These are phyloP conservation scores for Kalanchoe fedtschenkoi DNA, from an alignment of 164 flowering plant species.

Conservation along the genomic window DNA sequence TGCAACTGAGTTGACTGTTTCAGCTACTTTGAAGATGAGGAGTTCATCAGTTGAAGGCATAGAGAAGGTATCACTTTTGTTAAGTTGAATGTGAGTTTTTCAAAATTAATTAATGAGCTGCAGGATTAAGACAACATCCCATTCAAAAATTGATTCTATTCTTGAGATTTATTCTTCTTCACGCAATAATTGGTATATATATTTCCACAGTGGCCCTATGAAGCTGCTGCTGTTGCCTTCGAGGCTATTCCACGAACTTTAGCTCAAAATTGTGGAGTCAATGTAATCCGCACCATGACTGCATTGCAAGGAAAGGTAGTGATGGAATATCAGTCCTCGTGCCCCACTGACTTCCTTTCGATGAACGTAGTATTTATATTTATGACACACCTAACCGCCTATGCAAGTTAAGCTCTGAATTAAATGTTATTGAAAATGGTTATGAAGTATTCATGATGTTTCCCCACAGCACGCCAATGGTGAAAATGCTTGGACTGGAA, in stretches of 20 bases:
- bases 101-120: neutral
- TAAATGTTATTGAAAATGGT: neutral
- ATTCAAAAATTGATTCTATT: neutral
- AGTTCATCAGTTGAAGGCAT: conserved; percentile 86
- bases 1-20: conserved; percentile 89
- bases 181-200: neutral
- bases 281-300: conserved; percentile 91
- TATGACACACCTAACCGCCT: neutral
- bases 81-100: neutral
- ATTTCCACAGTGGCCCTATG: conserved; percentile 84
- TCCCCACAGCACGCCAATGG: conserved; percentile 81
- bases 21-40: conserved; percentile 91
- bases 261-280: conserved; percentile 94
- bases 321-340: no score
- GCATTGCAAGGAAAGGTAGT: conserved; percentile 96
- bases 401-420: neutral
- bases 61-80: conserved; percentile 48
- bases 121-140: neutral
- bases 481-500: conserved; percentile 91
- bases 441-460: neutral
- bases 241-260: conserved; percentile 97
- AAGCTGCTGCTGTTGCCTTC: conserved; percentile 97
- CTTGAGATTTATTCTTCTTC: neutral
- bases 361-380: neutral
- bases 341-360: no score